Base-by-base conservation (phyloP, 768 basidiomycete species). In the Suillus fuscotomentosus region DNA sequence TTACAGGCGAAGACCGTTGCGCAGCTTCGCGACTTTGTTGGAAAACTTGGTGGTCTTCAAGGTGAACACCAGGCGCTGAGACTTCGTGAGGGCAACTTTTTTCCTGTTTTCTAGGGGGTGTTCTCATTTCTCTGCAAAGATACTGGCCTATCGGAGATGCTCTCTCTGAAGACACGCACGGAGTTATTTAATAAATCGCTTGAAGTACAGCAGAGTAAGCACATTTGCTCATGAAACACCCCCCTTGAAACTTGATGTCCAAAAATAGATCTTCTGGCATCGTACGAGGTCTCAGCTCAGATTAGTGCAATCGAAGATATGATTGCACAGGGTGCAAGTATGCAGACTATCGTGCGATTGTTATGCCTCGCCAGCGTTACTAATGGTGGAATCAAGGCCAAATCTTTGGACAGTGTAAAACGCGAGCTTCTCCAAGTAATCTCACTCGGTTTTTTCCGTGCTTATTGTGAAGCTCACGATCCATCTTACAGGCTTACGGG, bases 11-110 rank as follows among this genome's bases (percentile, higher is more conserved):
- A 95, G 77, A 96, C 94, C 14, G 91, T 96, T 20, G 87, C 91
- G 13, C 94, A 99, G 76, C 80, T 99, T 70, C 86, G 90, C 63
- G 94, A 95, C 72, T 98, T 99, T 77, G 97, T 99, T 22, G 95
- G 96, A 14, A 95, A 93, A 72, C 82, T 99, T 2, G 94, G 95
- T 24, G 94, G 95, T 2, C 79, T 99, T 67, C 94, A 98, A 77
- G 86, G 86, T 20, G 97, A 99, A 71, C 95, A 97, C 69, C 92
- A 95, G 73, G 86, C 92, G 54, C 75, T 99, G 66, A 82, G 91
- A 67, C 81, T 99, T 60, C 97, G 97, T 99, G 73, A 75, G 94
- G 64, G 55, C 41, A 61, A 34, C 45, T 64, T 56, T 31, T 34
- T 31, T 47, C 43, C 10, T 20, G 38, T 51, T 60, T 42, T 31